Conservation (phyloP, 164 flowering plant species). For the Chimonanthus praecox region DNA sequence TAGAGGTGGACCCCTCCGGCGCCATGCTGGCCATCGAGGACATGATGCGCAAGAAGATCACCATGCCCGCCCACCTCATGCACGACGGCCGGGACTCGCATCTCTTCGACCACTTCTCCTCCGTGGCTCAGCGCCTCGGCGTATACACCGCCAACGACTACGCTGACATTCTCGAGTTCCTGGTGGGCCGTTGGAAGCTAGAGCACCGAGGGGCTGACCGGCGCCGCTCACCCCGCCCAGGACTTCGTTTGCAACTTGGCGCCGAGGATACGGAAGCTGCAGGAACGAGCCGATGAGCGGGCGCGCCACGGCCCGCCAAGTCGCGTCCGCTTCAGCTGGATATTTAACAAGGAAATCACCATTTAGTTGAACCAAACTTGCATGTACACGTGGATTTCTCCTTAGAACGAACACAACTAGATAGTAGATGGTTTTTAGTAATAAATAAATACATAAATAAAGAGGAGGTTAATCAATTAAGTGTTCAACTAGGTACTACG, state of each 20-base stretch:
- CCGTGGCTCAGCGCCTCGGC: conserved; percentile 51
- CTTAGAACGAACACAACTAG: not conserved
- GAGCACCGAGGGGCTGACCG: conserved; percentile 39
- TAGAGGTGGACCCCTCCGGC: conserved; percentile 37
- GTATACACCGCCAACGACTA: conserved; percentile 63
- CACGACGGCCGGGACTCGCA: conserved; percentile 43
- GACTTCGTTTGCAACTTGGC: conserved; percentile 47
- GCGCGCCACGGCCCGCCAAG: conserved; percentile 17
- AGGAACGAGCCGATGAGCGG: conserved; percentile 36
- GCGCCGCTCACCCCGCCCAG: conserved; percentile 38
- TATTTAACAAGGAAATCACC: conserved; percentile 23
- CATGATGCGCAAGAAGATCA: conserved; percentile 55
- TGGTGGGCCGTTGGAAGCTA: conserved; percentile 44
- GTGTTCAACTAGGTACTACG: no score
- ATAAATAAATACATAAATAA: no score
- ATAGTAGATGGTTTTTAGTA: no score
- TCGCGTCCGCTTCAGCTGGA: conserved; percentile 39
- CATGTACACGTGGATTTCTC: no score
- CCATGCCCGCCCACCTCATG: conserved; percentile 63
- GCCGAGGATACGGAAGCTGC: conserved; percentile 35
- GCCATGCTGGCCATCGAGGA: conserved; percentile 41
- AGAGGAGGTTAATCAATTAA: no score
- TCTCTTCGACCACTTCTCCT: conserved; percentile 47
- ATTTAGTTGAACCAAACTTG: not conserved
- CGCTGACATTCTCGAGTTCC: conserved; percentile 49